Evolutionary conservation across 129 eudicot species (phyloP).

Genomic region (Daucus carota): DNA sequence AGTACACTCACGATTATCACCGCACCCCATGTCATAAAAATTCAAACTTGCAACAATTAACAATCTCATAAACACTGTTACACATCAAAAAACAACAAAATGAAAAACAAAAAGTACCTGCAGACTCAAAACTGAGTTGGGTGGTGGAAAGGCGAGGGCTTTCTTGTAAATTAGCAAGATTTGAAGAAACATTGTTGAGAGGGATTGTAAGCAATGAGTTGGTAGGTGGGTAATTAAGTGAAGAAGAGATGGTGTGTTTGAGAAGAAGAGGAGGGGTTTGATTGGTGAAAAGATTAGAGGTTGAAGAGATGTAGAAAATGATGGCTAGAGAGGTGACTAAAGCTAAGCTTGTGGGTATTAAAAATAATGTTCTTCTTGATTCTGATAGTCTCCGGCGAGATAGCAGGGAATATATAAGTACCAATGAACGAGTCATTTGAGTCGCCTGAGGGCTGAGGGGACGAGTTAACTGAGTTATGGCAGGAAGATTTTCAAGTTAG

Average conservation of each 20-base stretch:
- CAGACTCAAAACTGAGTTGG: background rate
- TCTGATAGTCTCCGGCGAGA: conserved; percentile 18
- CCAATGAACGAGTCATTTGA: conserved; percentile 8
- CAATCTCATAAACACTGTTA: background rate
- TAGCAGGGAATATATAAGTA: background rate
- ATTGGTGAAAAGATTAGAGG: conserved; percentile 19
- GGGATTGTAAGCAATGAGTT: conserved; percentile 3
- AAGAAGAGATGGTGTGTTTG: background rate
- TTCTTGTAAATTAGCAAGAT: background rate
- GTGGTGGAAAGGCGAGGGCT: background rate
- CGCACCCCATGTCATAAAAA: background rate
- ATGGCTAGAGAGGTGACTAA: conserved; percentile 23
- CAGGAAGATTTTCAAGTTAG: too few species aligned
- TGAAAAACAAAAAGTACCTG: background rate
- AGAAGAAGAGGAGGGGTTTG: conserved; percentile 6
- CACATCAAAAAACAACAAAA: background rate
- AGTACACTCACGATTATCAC: background rate
- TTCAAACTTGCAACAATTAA: background rate
- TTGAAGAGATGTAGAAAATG: conserved; percentile 31
- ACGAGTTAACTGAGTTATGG: too few species aligned
- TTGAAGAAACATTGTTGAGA: background rate
- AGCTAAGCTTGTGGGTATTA: conserved; percentile 35
- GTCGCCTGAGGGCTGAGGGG: background rate
- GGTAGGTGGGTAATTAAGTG: conserved; percentile 1
- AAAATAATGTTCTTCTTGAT: conserved; percentile 16